Evolutionary conservation across 108 stramenopile genomes (phyloP).

Genomic region (Fragilaria crotonensis): DNA sequence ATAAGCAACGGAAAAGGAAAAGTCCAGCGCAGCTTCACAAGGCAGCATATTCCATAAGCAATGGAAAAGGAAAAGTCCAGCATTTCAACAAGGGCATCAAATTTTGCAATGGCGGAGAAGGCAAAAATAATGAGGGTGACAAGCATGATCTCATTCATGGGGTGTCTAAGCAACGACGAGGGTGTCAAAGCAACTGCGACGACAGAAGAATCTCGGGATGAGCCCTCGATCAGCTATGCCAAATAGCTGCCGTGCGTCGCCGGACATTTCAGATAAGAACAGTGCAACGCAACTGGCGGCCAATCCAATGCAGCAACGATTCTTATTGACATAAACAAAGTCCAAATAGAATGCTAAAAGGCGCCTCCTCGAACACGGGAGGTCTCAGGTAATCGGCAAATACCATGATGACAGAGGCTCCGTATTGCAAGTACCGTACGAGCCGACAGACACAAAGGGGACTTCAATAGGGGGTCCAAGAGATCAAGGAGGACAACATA

Average conservation of each 20-base stretch:
- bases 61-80: constrained; percentile 84
- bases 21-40: constrained; percentile 96
- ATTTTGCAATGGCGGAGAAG: constrained; percentile 49
- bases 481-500: too few species aligned
- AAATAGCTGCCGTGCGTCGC: constrained; percentile 88
- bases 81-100: constrained; percentile 84
- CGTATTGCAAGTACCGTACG: too few species aligned
- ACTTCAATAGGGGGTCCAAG: too few species aligned
- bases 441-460: too few species aligned
- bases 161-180: too few species aligned
- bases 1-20: constrained; percentile 77
- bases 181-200: constrained; percentile 74
- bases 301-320: too few species aligned
- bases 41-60: constrained; percentile 88
- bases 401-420: too few species aligned
- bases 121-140: constrained; percentile 69
- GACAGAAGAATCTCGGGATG: constrained; percentile 68
- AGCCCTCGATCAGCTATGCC: constrained; percentile 91
- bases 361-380: too few species aligned
- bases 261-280: constrained; percentile 92
- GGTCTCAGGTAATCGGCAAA: too few species aligned
- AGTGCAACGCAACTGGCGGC: constrained; percentile 83
- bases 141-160: constrained; percentile 79
- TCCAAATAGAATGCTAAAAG: too few species aligned
- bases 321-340: too few species aligned